Evolutionary conservation across 2,329 filamentous ascomycete genomes (phyloP).

Genomic region (Hymenoscyphus occultus): DNA sequence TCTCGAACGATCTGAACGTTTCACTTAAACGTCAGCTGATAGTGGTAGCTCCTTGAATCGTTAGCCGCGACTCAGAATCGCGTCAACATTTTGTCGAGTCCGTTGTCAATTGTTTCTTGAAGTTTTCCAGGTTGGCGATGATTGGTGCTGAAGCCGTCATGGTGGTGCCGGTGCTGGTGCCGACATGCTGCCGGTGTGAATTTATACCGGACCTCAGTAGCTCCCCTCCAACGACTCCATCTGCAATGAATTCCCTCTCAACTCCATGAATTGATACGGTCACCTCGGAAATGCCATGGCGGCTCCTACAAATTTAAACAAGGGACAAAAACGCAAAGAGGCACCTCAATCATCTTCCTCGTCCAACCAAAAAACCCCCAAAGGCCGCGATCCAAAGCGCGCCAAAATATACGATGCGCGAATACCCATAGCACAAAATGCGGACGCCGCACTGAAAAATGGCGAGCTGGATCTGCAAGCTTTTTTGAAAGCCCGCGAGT

Average conservation of each 20-base stretch:
- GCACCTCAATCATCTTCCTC: conserved; percentile 24
- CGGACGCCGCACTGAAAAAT: conserved; percentile 47
- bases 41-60: too few relatives aligned
- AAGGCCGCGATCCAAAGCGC: conserved; percentile 38
- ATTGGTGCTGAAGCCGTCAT: too few relatives aligned
- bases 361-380: conserved; percentile 15
- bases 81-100: too few relatives aligned
- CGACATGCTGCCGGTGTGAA: too few relatives aligned
- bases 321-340: conserved; percentile 30
- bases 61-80: too few relatives aligned
- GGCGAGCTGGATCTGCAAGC: conserved; percentile 82
- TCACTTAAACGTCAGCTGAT: too few relatives aligned
- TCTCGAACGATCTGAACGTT: too few relatives aligned
- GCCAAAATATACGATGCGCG: conserved; percentile 44
- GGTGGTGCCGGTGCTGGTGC: too few relatives aligned
- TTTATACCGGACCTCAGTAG: neutral
- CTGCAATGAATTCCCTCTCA: neutral
- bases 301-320: conserved; percentile 5
- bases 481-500: conserved; percentile 82
- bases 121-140: too few relatives aligned
- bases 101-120: too few relatives aligned
- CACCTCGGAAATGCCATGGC: neutral
- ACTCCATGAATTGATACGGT: neutral
- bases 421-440: conserved; percentile 44
- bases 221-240: neutral